phyloP scores from a whole-genome alignment of 371 early-diverging fungal genomes.

The Chytridium lagenaria region DNA sequence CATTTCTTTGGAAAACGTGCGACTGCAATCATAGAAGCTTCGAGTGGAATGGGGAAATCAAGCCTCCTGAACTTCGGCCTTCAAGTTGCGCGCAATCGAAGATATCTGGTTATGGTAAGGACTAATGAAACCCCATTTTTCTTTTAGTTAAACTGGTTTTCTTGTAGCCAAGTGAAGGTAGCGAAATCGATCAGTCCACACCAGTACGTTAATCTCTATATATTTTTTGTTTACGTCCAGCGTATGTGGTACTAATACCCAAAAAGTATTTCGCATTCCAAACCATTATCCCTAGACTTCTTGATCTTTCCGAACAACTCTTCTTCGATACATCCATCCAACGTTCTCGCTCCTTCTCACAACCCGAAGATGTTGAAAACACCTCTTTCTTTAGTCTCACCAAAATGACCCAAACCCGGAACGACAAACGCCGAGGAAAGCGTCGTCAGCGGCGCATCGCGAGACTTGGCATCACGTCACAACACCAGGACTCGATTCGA shows the following conservation, averaged over 20 bases:
- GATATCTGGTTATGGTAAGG: slow-evolving; percentile 8
- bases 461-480: too few species aligned
- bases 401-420: too few species aligned
- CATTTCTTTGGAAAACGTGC: neutral
- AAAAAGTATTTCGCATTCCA: slow-evolving; percentile 16
- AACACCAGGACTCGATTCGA: too few species aligned
- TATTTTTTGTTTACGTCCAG: too few species aligned
- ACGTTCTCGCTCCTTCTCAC: too few species aligned
- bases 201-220: slow-evolving; percentile 1
- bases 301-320: neutral
- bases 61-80: neutral
- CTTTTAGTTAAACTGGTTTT: neutral
- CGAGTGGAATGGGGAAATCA: slow-evolving; percentile 13
- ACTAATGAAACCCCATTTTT: neutral
- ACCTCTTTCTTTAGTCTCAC: too few species aligned
- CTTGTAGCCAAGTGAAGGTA: neutral
- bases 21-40: neutral
- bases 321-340: neutral
- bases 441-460: too few species aligned
- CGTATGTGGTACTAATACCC: too few species aligned
- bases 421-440: too few species aligned
- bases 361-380: too few species aligned
- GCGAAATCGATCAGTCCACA: neutral
- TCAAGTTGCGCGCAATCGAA: neutral
- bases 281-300: neutral